A percentile compares a stretch with the other conserved stretches of the same genome.
phyloP scores from a whole-genome alignment of 345 rosid species.

The Eucalyptus lansdowneana region DNA sequence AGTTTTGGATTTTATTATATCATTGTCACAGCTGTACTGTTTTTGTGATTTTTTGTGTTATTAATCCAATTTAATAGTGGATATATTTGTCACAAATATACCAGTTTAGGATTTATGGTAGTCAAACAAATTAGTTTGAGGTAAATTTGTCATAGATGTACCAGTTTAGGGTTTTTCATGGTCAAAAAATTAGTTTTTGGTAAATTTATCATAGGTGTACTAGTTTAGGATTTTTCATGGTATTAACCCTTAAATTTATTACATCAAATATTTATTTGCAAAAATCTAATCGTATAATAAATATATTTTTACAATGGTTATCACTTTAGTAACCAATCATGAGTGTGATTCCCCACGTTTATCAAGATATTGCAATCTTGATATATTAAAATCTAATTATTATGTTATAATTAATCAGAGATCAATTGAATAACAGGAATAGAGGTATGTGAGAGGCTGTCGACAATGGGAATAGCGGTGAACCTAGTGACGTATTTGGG shows the following conservation, averaged over 20 bases:
- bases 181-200: too few relatives aligned
- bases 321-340: background rate
- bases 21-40: too few relatives aligned
- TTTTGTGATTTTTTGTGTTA: too few relatives aligned
- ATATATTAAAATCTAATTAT: background rate
- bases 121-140: too few relatives aligned
- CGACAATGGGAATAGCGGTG: conserved; percentile 68
- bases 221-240: too few relatives aligned
- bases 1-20: too few relatives aligned
- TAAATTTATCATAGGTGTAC: too few relatives aligned
- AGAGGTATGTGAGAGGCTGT: conserved; percentile 58
- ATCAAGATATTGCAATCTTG: background rate
- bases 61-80: too few relatives aligned
- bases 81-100: too few relatives aligned
- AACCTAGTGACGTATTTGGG: conserved; percentile 64
- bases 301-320: background rate
- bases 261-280: background rate
- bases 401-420: conserved; percentile 5
- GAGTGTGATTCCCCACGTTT: background rate
- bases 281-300: background rate
- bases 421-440: conserved; percentile 7
- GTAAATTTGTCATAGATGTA: too few relatives aligned
- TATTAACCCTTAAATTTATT: background rate
- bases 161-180: fast-evolving
- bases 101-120: too few relatives aligned